These are phyloP conservation scores for Teunomyces lycoperdinae DNA, from an alignment of 805 yeast species.

Conservation along the genomic window DNA sequence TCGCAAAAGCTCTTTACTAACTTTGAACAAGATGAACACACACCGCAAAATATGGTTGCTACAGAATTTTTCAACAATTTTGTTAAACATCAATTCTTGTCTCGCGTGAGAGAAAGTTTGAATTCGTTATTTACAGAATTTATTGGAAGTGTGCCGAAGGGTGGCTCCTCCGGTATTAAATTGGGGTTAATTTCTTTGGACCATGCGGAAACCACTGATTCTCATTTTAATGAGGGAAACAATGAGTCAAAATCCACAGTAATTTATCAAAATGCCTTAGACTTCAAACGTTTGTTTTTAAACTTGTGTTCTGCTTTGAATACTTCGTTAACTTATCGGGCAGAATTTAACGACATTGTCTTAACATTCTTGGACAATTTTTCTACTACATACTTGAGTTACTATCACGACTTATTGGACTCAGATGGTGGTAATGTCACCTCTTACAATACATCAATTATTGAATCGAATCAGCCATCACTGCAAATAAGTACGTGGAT, in stretches of 20 bases:
- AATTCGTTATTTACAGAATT: constrained; percentile 48
- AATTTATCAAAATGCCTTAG: constrained; percentile 42
- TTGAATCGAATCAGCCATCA: constrained; percentile 13
- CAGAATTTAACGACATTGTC: constrained; percentile 49
- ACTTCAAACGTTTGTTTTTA: constrained; percentile 46
- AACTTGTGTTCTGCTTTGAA: constrained; percentile 52
- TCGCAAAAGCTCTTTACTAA: constrained; percentile 33
- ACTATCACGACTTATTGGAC: constrained; percentile 33
- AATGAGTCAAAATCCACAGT: constrained; percentile 9
- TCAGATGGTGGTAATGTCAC: constrained; percentile 21
- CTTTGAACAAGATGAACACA: constrained; percentile 11
- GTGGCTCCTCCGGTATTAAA: constrained; percentile 14
- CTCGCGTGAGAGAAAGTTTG: constrained; percentile 59
- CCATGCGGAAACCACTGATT: constrained; percentile 24
- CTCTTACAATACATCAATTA: constrained; percentile 2
- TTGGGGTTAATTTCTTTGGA: constrained; percentile 33
- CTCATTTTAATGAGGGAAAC: background rate
- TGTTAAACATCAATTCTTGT: constrained; percentile 62
- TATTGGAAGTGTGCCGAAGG: constrained; percentile 18
- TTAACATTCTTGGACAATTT: constrained; percentile 37
- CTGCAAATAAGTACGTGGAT: constrained; percentile 35
- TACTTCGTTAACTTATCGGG: constrained; percentile 58
- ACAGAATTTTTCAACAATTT: constrained; percentile 56
- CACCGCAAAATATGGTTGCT: constrained; percentile 14
- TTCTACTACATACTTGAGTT: constrained; percentile 31